Evolutionary conservation across 441 rosid genomes (phyloP).

Genomic region (Populus hybrid): DNA sequence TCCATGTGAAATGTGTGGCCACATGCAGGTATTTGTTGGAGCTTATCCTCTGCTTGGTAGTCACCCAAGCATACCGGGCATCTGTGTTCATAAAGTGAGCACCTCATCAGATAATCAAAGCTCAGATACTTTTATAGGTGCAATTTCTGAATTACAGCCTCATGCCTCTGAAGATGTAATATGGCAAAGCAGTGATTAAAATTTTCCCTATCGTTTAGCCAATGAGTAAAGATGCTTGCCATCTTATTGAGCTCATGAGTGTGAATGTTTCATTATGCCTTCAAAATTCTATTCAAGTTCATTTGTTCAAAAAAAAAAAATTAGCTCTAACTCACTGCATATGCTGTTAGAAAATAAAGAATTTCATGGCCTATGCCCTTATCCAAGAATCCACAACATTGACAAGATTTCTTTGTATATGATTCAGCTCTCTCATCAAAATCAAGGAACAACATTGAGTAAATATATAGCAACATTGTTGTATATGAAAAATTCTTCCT

Average conservation of each 20-base stretch:
- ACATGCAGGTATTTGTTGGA: conserved; percentile 80
- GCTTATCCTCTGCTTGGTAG: conserved; percentile 75
- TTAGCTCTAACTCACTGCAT: too few relatives aligned
- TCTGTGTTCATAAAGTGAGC: conserved; percentile 32
- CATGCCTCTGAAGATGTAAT: background rate
- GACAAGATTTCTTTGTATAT: background rate
- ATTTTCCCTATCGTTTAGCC: background rate
- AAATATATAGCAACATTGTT: background rate
- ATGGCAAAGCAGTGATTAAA: background rate
- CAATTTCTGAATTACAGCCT: background rate
- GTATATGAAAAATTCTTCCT: background rate
- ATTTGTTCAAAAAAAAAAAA: background rate
- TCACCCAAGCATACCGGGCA: conserved; percentile 87
- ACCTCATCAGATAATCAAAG: background rate
- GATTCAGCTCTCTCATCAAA: background rate
- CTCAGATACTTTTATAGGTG: background rate
- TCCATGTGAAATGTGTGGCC: conserved; percentile 90
- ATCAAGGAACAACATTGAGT: background rate
- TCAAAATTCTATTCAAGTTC: background rate
- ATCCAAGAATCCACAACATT: background rate
- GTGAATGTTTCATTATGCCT: background rate
- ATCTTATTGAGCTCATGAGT: background rate
- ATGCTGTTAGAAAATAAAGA: background rate
- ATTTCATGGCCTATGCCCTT: background rate
- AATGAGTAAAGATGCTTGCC: conserved; percentile 3